A percentile compares a stretch with the other conserved stretches of the same genome.
phyloP scores from a whole-genome alignment of 1,284 basidiomycete genomes.

The Xanthoconium separans region DNA sequence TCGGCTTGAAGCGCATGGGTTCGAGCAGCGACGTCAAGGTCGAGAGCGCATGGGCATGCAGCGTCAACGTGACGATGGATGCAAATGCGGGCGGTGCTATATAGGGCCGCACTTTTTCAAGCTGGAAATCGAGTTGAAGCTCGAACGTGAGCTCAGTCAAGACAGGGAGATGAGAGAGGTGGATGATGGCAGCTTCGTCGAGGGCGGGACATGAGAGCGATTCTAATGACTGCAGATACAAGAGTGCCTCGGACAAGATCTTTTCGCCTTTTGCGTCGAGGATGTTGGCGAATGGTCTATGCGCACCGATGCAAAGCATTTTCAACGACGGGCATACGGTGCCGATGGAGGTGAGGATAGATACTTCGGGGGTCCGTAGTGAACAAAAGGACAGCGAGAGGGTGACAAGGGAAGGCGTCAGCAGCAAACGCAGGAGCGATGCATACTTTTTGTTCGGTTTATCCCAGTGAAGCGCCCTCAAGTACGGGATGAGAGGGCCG shows the following conservation, averaged over 20 bases:
- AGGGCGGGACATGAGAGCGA: slow-evolving; percentile 21
- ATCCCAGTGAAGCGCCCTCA: slow-evolving; percentile 26
- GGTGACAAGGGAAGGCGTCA: slow-evolving; percentile 21
- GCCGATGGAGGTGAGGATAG: slow-evolving; percentile 23
- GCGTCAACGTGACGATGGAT: slow-evolving; percentile 8
- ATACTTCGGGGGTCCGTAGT: slow-evolving; percentile 19
- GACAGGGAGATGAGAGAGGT: slow-evolving; percentile 22
- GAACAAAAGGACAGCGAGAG: slow-evolving; percentile 13
- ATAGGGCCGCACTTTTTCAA: slow-evolving; percentile 13
- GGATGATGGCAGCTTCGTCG: slow-evolving; percentile 23
- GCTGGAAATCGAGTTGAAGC: slow-evolving; percentile 14
- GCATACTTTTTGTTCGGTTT: slow-evolving; percentile 13
- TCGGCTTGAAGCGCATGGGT: slow-evolving; percentile 17
- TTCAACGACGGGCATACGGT: slow-evolving; percentile 21
- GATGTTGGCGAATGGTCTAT: neutral
- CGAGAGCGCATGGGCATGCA: slow-evolving; percentile 10
- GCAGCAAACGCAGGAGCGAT: slow-evolving; percentile 22
- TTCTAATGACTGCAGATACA: slow-evolving; percentile 18
- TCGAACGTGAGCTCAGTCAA: slow-evolving; percentile 17
- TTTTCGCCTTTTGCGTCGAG: slow-evolving; percentile 13
- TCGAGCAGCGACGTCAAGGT: slow-evolving; percentile 24
- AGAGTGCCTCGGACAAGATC: slow-evolving; percentile 20
- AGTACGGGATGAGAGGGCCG: slow-evolving; percentile 23
- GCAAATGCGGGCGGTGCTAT: slow-evolving; percentile 18
- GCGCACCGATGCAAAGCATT: slow-evolving; percentile 10